Evolutionary conservation across 1,284 basidiomycete species (phyloP).

Genomic region (Mycosarcoma maydis): DNA sequence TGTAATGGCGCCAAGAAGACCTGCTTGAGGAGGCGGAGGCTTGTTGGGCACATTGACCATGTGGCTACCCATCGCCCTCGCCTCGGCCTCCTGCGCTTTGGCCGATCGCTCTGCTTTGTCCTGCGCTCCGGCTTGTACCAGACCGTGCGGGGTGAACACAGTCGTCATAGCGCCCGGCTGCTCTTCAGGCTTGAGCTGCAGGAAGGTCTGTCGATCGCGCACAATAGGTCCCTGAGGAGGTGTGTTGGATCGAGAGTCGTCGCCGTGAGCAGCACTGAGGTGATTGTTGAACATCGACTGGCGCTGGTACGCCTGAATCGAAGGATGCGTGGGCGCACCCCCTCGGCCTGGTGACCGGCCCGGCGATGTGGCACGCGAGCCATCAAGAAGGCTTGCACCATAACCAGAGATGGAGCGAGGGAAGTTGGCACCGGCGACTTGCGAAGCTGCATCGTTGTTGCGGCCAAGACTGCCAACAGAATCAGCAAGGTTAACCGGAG

Average conservation of each 20-base stretch:
- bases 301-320: conserved; percentile 41
- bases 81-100: conserved; percentile 89
- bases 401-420: conserved; percentile 33
- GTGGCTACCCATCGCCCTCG: conserved; percentile 85
- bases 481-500: conserved; percentile 29
- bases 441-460: conserved; percentile 10
- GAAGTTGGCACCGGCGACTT: conserved; percentile 10
- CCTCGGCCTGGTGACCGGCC: conserved; percentile 24
- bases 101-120: conserved; percentile 95
- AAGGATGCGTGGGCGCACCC: conserved; percentile 28
- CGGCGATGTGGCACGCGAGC: conserved; percentile 32
- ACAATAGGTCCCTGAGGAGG: conserved; percentile 33
- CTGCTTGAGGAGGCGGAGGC: conserved; percentile 92
- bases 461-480: conserved; percentile 36
- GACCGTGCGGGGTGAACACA: conserved; percentile 87
- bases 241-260: conserved; percentile 50
- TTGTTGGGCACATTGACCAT: conserved; percentile 93
- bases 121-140: conserved; percentile 91
- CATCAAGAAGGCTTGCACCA: conserved; percentile 17
- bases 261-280: conserved; percentile 48
- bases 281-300: conserved; percentile 58
- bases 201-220: conserved; percentile 57
- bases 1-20: conserved; percentile 92
- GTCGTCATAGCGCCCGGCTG: conserved; percentile 62
- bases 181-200: conserved; percentile 59